Evolutionary conservation across 768 basidiomycete genomes (phyloP), one percentile per base, ranked within the genome.

Genomic region (Saitozyma podzolica): DNA sequence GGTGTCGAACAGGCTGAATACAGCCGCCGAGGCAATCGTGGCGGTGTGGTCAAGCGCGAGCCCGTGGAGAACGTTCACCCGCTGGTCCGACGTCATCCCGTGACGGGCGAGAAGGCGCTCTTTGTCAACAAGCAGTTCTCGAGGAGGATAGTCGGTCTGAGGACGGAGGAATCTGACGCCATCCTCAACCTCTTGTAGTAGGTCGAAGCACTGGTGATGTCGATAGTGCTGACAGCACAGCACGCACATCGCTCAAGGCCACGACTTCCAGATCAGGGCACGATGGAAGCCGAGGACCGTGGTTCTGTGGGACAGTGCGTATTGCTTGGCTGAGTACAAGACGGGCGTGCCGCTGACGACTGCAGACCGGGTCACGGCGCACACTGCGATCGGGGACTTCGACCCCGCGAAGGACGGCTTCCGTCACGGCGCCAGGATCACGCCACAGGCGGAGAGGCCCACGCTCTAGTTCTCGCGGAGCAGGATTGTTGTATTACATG

Each of bases 41-140:
- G 85, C 63, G 89, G 88, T 3, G 81, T 87, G 45, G 88, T 92
- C 50, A 85, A 89, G 57, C 83, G 91, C 29, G 89, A 91, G 53
- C 90, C 91, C 2, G 90, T 93, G 9, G 88, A 91, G 78, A 83
- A 89, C 69, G 78, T 88, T 16, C 90, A 93, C 67, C 91, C 90
- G 3, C 80, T 93, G 29, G 83, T 94, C 39, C 82, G 90, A 64
- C 59, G 59, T 17, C 91, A 92, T 78, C 91, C 91, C 0, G 90
- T 92, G 37, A 93, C 91, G 0, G 90, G 89, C 17, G 86, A 89
- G 65, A 91, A 93, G 78, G 89, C 90, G 0, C 82, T 92, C 56
- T 93, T 89, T 77, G 89, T 95, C 63, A 92, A 92, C 82, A 84
- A 84, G 64, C 89, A 91, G 67, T 92, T 93, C 82, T 89, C 90